phyloP scores from a whole-genome alignment of 2,329 filamentous ascomycete genomes.

The Aspergillus tamarii region DNA sequence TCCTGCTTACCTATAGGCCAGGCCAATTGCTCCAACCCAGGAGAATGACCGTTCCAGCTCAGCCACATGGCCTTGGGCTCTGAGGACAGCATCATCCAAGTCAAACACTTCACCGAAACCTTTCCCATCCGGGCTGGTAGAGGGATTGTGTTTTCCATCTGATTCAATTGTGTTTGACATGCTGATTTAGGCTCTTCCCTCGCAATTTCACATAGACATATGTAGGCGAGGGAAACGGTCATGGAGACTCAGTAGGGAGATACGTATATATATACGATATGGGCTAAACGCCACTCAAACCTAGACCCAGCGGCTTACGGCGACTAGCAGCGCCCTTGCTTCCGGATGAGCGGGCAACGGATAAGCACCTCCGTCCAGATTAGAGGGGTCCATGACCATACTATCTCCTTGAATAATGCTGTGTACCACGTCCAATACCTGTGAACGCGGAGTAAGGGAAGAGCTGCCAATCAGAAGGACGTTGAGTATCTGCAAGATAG shows the following conservation, averaged over 20 bases:
- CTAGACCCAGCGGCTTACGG: background rate
- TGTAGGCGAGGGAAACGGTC: background rate
- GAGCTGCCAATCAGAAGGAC: background rate
- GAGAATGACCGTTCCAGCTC: slow-evolving; percentile 25
- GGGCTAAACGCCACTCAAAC: background rate
- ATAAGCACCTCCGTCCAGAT: background rate
- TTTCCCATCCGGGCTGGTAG: background rate
- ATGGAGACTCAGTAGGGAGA: background rate
- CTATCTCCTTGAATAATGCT: background rate
- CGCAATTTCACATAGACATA: background rate
- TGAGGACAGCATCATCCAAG: slow-evolving; percentile 3
- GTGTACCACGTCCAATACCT: background rate
- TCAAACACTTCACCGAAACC: background rate
- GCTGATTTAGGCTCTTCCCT: background rate
- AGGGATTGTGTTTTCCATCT: background rate
- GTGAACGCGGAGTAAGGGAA: background rate
- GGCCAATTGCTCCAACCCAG: slow-evolving; percentile 26
- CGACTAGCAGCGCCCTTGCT: background rate
- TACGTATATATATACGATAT: background rate
- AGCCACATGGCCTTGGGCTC: slow-evolving; percentile 7
- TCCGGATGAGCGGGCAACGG: background rate
- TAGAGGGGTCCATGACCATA: background rate
- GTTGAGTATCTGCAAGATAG: background rate
- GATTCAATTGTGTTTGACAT: background rate
- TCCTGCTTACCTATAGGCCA: slow-evolving; percentile 28